Base-by-base conservation (phyloP, 23 red algal genomes). In the Gracilaria gracilis region DNA sequence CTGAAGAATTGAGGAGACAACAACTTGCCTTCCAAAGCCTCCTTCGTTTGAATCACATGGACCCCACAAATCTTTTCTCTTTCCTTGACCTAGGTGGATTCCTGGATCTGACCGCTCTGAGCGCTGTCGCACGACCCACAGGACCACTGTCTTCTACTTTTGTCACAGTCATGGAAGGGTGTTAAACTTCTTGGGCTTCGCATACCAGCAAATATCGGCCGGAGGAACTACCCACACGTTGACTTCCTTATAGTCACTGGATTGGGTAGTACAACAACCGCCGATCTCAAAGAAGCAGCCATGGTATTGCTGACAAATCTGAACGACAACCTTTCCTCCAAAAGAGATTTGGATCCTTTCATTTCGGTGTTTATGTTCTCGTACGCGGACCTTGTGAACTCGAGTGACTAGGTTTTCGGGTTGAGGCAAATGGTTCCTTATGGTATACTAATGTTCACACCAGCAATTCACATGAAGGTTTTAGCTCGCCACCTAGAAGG, bases 401-500 rank as follows among this genome's bases (percentile, higher is more conserved):
- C 70, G 19, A 83, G 80, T 61, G 93, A 87, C 66, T 65, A 75
- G 37, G 93, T 95, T 0, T 95, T 88, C 55, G 93, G 88, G 57
- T 57, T 95, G 36, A 81, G 79, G 34, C 35, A 42, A 77, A 61
- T 67, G 44, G 70, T 86, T 25, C 80, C 87, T 37, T 81, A 69
- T 58, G 58, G 61, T 34, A 88, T 95, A 53, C 84, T 95, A 4
- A 86, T 95, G 84, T 91, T 95, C 81, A 80, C 93, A 44, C 86
- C 87, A 23, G 93, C 93, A 8, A 57, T 88, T 44, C 86, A 95
- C 46, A 87, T 95, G 83, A 91, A 95, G 49, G 93, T 95, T 36
- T 75, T 95, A 37, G 93, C 93, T 23, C 79, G 93, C 46, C 93
- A 95, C 53, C 81, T 95, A 38, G 81, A 91, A 57, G 93, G 91